A percentile compares a stretch with the other conserved stretches of the same genome.
Evolutionary conservation across 371 early-diverging fungal genomes (phyloP).

Genomic region (Rhizopus stolonifer): DNA sequence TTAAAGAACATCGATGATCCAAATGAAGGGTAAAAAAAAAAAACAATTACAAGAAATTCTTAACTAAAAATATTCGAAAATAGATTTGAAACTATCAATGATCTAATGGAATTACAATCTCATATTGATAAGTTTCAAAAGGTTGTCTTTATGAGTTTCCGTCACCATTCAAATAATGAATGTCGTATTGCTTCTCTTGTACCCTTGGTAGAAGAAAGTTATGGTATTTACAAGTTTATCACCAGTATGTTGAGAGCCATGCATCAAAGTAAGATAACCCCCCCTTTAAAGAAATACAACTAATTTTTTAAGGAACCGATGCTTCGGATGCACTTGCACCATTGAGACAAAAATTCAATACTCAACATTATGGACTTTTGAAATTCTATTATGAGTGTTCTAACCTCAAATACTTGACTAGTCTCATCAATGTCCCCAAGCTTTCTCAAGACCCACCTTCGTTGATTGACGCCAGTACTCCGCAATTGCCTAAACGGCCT

Average conservation of each 20-base stretch:
- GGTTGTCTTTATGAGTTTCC: constrained; percentile 82
- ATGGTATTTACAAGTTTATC: constrained; percentile 94
- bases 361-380: constrained; percentile 80
- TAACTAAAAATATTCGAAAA: neutral
- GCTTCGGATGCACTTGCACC: constrained; percentile 89
- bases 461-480: constrained; percentile 54
- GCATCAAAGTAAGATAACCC: constrained; percentile 89
- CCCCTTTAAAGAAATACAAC: no score
- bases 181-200: constrained; percentile 94
- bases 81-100: constrained; percentile 92
- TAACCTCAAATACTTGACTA: constrained; percentile 87
- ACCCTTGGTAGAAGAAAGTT: constrained; percentile 94
- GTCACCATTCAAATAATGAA: constrained; percentile 86
- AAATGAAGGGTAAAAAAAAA: constrained; percentile 85
- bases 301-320: constrained; percentile 47
- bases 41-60: no score
- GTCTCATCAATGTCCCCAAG: constrained; percentile 89
- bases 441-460: constrained; percentile 79
- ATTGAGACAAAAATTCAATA: constrained; percentile 82
- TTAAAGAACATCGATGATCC: constrained; percentile 94
- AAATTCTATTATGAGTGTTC: constrained; percentile 93
- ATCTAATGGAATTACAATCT: constrained; percentile 88
- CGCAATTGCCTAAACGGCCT: constrained; percentile 40
- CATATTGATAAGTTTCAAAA: constrained; percentile 90
- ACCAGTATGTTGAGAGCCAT: constrained; percentile 95